Conservation (phyloP, 1,139 yeast species). For the Hyphopichia wangnamkhiaoensis region DNA sequence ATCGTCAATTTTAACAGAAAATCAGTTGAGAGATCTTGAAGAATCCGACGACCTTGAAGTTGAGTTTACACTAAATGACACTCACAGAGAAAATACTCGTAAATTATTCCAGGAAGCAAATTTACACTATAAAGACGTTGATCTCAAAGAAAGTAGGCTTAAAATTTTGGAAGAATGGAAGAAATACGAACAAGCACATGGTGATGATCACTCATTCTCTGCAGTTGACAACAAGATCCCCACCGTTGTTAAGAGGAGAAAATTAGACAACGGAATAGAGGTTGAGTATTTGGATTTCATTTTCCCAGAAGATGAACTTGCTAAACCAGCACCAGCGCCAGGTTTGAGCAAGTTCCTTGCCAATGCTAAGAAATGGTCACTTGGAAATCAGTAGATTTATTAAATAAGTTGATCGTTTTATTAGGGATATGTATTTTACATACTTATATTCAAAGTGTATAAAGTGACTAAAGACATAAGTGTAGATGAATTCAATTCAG, state of each 20-base stretch:
- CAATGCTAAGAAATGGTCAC: constrained; percentile 66
- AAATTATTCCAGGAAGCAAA: constrained; percentile 59
- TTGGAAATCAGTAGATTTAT: neutral
- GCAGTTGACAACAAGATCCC: constrained; percentile 57
- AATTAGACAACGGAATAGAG: constrained; percentile 44
- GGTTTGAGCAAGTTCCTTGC: constrained; percentile 55
- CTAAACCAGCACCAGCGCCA: constrained; percentile 17
- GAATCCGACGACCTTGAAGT: constrained; percentile 45
- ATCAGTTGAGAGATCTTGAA: constrained; percentile 46
- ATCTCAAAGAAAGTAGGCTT: constrained; percentile 47
- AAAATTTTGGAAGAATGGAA: constrained; percentile 63
- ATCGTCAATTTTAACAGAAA: constrained; percentile 59
- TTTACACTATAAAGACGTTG: constrained; percentile 36
- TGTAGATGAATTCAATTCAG: too few species aligned
- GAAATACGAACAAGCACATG: constrained; percentile 67
- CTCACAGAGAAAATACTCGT: constrained; percentile 55
- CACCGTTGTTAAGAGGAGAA: constrained; percentile 49
- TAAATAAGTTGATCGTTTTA: neutral
- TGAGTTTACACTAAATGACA: constrained; percentile 53
- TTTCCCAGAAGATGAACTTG: constrained; percentile 62
- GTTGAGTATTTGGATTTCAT: constrained; percentile 64
- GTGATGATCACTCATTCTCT: constrained; percentile 40
- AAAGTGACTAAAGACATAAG: too few species aligned
- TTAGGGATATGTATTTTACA: neutral
- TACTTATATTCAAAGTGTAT: neutral